Evolutionary conservation across 2,329 filamentous ascomycete species (phyloP), one percentile per base, ranked within the genome.

Genomic region (Claviceps pazoutovae): DNA sequence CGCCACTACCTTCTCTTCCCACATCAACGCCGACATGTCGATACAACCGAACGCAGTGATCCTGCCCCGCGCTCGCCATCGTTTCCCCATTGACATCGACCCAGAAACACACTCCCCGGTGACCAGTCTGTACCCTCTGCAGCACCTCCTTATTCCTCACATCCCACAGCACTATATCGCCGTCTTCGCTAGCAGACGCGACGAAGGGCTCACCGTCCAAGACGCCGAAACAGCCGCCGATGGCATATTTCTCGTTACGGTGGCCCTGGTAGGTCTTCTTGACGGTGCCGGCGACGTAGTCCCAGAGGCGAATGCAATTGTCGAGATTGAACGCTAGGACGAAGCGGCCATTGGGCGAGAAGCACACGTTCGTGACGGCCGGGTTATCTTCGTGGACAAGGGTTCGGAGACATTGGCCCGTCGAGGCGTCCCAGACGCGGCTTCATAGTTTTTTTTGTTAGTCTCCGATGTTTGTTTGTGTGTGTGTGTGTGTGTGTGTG

Each of bases 211-310:
- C 60, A 3, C 60, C 64, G 13, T 61, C 68, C 44, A 68, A 60
- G 50, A 79, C 75, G 13, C 88, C 90, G 62, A 97, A 96, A 42
- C 84, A 84, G 4, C 89, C 88, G 2, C 80, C 80, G n/a, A 97
- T 75, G 57, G 88, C 91, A 68, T 86, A 97, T 55, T 83, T 83
- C 51, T 80, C 75, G 65, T 98, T 98, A 51, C 73, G 71, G 62
- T 97, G 93, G 0, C 93, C 93, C 65, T 96, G 89, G 67, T 97
- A 98, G 14, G 93, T 98, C 74, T 98, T 98, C 61, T 95, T 84
- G 59, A 93, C 93, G 30, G 83, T 82, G 7, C 91, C 91, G 39
- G 88, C 82, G 8, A 95, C 85, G 64, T 97, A 98, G 66, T 96
- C 87, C 93, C 93, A 98, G 21, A 98, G 73, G 2, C 93, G 82